These are phyloP conservation scores for Escallonia rubra DNA, from an alignment of 129 eudicot genomes.

Conservation along the genomic window DNA sequence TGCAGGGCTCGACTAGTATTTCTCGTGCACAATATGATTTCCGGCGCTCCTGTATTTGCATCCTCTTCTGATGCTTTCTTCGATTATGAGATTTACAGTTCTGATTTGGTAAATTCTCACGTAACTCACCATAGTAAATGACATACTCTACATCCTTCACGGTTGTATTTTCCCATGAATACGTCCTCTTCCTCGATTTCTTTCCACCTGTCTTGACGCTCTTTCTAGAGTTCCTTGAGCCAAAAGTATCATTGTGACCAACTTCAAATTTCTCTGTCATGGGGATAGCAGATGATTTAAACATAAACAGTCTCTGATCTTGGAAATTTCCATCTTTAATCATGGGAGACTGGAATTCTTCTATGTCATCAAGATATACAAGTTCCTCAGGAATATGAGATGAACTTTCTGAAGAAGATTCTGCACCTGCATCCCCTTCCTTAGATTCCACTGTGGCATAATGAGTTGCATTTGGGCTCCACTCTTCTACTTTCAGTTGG, in stretches of 20 bases:
- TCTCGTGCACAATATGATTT: not conserved
- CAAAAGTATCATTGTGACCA: not conserved
- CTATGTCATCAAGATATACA: constrained; percentile 58
- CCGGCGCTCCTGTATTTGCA: not conserved
- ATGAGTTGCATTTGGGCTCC: too few species aligned
- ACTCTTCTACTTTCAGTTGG: too few species aligned
- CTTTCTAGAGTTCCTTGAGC: constrained; percentile 11
- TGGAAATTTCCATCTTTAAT: constrained; percentile 16
- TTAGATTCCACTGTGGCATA: too few species aligned
- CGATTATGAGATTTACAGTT: constrained; percentile 2
- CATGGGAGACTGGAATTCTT: constrained; percentile 46
- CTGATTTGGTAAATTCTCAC: constrained; percentile 4
- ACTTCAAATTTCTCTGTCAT: constrained; percentile 6
- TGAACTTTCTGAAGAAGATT: constrained; percentile 34
- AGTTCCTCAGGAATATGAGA: constrained; percentile 28
- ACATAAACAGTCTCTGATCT: constrained; percentile 71
- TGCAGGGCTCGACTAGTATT: not conserved
- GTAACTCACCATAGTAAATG: too few species aligned
- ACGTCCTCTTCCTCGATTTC: constrained; percentile 31
- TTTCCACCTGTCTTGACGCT: constrained; percentile 11
- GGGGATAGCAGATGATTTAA: constrained; percentile 25
- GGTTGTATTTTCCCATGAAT: constrained; percentile 13
- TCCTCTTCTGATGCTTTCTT: constrained; percentile 20
- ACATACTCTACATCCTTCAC: constrained; percentile 7
- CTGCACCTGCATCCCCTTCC: not conserved